These are phyloP conservation scores for Pistacia atlantica DNA, from an alignment of 345 rosid species.

Conservation along the genomic window DNA sequence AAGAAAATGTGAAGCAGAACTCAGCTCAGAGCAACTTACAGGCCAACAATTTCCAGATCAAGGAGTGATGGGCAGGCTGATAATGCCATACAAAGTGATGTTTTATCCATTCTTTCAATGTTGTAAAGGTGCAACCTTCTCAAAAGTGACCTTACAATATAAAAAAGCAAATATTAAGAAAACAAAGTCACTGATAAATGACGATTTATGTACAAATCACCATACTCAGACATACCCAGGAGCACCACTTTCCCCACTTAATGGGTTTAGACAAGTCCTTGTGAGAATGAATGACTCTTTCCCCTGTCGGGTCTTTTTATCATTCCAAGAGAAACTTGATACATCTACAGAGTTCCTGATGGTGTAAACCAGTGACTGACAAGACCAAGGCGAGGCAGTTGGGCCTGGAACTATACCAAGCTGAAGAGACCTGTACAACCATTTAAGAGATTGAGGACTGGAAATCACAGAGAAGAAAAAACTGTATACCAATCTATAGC, in stretches of 20 bases:
- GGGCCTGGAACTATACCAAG: slow-evolving; percentile 81
- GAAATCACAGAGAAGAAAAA: slow-evolving; percentile 15
- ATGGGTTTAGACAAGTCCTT: slow-evolving; percentile 62
- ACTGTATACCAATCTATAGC: not conserved
- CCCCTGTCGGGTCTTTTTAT: slow-evolving; percentile 71
- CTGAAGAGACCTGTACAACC: slow-evolving; percentile 65
- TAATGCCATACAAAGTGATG: slow-evolving; percentile 59
- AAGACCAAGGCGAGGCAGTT: slow-evolving; percentile 44
- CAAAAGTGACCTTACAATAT: slow-evolving; percentile 53
- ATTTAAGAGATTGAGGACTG: slow-evolving; percentile 1
- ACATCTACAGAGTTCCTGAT: slow-evolving; percentile 62
- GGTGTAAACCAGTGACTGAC: slow-evolving; percentile 56
- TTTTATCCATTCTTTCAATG: slow-evolving; percentile 55
- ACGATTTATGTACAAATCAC: not conserved
- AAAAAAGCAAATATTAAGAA: slow-evolving; percentile 20
- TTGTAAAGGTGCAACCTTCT: slow-evolving; percentile 83
- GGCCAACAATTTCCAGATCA: slow-evolving; percentile 84
- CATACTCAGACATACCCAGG: slow-evolving; percentile 52
- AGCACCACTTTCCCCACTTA: slow-evolving; percentile 51
- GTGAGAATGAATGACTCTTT: slow-evolving; percentile 70
- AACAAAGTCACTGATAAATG: not conserved
- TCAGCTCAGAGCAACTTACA: slow-evolving; percentile 56
- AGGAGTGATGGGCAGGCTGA: slow-evolving; percentile 68
- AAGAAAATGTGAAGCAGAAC: slow-evolving; percentile 6
- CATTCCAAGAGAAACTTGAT: slow-evolving; percentile 71